These are phyloP conservation scores for Magnusiomyces magnusii DNA, from an alignment of 1,139 yeast genomes.

Conservation along the genomic window DNA sequence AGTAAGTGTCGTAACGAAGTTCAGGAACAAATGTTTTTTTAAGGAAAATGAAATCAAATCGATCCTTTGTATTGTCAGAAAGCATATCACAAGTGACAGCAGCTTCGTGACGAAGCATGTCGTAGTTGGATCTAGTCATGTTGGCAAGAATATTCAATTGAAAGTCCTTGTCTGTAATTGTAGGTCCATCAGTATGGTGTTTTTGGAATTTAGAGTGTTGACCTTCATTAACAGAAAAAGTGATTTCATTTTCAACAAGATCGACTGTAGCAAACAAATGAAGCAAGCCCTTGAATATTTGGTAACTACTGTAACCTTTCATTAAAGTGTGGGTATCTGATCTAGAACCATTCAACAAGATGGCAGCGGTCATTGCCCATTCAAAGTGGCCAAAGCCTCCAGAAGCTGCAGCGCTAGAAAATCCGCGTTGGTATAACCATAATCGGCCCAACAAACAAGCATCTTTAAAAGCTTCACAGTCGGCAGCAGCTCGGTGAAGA, in stretches of 20 bases:
- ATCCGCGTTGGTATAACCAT: conserved; percentile 86
- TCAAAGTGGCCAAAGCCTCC: conserved; percentile 95
- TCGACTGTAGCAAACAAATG: conserved; percentile 76
- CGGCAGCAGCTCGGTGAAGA: conserved; percentile 64
- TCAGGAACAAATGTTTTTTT: conserved; percentile 48
- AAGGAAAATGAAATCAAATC: conserved; percentile 79
- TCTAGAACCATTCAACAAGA: conserved; percentile 77
- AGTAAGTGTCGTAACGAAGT: conserved; percentile 58
- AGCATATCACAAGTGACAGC: conserved; percentile 57
- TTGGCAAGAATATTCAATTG: conserved; percentile 77
- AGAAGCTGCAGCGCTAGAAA: conserved; percentile 42
- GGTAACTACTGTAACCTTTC: conserved; percentile 88
- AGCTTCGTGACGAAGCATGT: conserved; percentile 57
- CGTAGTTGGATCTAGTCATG: conserved; percentile 64
- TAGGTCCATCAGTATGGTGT: conserved; percentile 16
- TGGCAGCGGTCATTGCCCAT: conserved; percentile 73
- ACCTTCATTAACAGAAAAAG: conserved; percentile 13
- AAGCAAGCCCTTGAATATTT: conserved; percentile 80
- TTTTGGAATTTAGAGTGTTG: conserved; percentile 15
- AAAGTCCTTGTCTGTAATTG: conserved; percentile 59
- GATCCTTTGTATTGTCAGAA: conserved; percentile 73
- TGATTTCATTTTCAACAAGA: conserved; percentile 37
- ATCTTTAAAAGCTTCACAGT: conserved; percentile 78
- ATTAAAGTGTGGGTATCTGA: conserved; percentile 67
- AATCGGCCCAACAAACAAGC: conserved; percentile 82